Evolutionary conservation across 116 monocot genomes (phyloP).

Genomic region (Posidonia oceanica): DNA sequence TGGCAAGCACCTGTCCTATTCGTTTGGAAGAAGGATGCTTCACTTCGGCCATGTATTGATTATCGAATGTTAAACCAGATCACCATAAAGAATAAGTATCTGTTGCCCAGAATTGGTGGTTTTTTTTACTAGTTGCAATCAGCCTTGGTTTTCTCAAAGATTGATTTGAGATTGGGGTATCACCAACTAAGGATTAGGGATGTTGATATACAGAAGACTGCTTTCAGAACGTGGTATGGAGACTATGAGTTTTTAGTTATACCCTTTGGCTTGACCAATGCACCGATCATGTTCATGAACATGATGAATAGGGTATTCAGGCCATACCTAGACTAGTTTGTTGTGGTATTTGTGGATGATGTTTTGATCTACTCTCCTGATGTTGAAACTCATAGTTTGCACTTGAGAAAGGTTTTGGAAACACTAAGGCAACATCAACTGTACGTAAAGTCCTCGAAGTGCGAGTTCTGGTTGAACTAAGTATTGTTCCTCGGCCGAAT

Average conservation of each 20-base stretch:
- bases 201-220: not conserved
- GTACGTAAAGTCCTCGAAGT: too few species aligned
- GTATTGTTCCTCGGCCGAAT: too few species aligned
- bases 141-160: not conserved
- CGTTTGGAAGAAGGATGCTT: not conserved
- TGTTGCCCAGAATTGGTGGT: not conserved
- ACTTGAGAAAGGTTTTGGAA: too few species aligned
- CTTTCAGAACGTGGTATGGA: not conserved
- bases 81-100: not conserved
- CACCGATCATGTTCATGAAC: not conserved
- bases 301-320: not conserved
- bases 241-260: not conserved
- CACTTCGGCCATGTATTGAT: not conserved
- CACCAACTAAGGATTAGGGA: not conserved
- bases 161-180: not conserved
- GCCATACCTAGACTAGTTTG: not conserved
- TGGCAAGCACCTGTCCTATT: not conserved
- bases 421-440: too few species aligned
- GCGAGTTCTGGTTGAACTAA: too few species aligned
- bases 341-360: not conserved
- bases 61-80: not conserved
- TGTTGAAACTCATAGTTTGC: too few species aligned
- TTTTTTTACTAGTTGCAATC: not conserved
- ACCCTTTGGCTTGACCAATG: not conserved
- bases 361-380: too few species aligned